Percentiles rank a stretch among this genome's conserved stretches.
phyloP scores from a whole-genome alignment of 208 protist species.

The Acanthamoeba triangularis region DNA sequence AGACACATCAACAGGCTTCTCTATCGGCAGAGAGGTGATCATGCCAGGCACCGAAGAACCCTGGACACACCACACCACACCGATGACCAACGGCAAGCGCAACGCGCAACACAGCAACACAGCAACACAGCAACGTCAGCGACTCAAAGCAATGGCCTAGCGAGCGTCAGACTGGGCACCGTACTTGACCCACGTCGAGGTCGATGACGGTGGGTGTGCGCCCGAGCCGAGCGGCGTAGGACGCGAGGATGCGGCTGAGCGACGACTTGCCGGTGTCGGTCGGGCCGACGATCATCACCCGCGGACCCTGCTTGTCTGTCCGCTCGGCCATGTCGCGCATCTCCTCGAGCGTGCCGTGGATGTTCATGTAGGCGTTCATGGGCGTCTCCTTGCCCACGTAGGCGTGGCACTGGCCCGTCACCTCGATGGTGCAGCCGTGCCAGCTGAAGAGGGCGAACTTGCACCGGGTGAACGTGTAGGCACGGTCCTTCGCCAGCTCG shows the following conservation, averaged over 20 bases:
- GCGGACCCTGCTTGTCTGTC: conserved; percentile 28
- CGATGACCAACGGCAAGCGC: not conserved
- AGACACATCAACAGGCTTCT: conserved; percentile 82
- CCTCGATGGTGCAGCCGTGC: conserved; percentile 81
- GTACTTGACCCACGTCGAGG: conserved; percentile 86
- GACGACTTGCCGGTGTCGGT: conserved; percentile 88
- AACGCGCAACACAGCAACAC: not conserved
- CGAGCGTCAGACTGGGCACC: conserved; percentile 2
- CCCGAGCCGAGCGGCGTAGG: conserved; percentile 80
- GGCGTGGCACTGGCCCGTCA: conserved; percentile 46
- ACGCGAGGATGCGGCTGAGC: conserved; percentile 80
- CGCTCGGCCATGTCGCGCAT: conserved; percentile 48
- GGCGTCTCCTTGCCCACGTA: conserved; percentile 78
- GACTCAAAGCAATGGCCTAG: not conserved
- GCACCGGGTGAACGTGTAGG: conserved; percentile 79
- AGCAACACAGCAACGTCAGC: not conserved
- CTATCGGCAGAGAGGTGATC: conserved; percentile 81
- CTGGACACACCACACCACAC: not conserved
- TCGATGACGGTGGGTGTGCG: conserved; percentile 83
- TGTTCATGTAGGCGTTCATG: conserved; percentile 72
- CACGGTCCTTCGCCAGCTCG: conserved; percentile 77
- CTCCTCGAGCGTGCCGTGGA: conserved; percentile 69
- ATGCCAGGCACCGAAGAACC: conserved; percentile 84
- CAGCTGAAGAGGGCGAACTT: conserved; percentile 85
- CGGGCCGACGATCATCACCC: conserved; percentile 87